phyloP scores from a whole-genome alignment of 2,329 filamentous ascomycete genomes.

The Harringtonia aguacate region DNA sequence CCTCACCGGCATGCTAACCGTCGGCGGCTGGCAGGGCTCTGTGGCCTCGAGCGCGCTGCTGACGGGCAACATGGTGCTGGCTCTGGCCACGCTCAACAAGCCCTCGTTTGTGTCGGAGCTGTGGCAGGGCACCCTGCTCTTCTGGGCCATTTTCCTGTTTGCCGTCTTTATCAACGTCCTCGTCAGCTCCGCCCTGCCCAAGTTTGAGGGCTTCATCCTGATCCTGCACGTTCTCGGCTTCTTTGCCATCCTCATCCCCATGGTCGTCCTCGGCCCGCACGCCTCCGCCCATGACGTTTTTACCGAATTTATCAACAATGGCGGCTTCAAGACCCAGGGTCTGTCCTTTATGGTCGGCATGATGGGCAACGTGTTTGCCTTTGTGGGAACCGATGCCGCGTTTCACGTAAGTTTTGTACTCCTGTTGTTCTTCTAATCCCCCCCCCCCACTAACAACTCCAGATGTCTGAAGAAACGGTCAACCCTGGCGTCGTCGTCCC shows the following conservation, averaged over 20 bases:
- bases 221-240: slow-evolving; percentile 4
- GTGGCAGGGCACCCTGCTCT: slow-evolving; percentile 37
- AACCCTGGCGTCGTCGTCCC: slow-evolving; percentile 22
- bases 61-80: slow-evolving; percentile 33
- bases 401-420: slow-evolving; percentile 1
- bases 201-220: slow-evolving; percentile 37
- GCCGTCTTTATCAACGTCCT: slow-evolving; percentile 38
- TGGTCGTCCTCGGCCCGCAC: slow-evolving; percentile 13
- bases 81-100: slow-evolving; percentile 27
- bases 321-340: slow-evolving; percentile 31
- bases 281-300: slow-evolving; percentile 23
- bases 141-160: slow-evolving; percentile 33
- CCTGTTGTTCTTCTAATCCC: no score
- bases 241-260: slow-evolving; percentile 13
- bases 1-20: slow-evolving; percentile 36
- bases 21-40: slow-evolving; percentile 30
- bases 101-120: slow-evolving; percentile 23
- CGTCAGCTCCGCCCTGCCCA: slow-evolving; percentile 30
- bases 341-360: slow-evolving; percentile 34
- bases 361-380: slow-evolving; percentile 24
- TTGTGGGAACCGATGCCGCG: slow-evolving; percentile 21
- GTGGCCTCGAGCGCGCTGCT: slow-evolving; percentile 27
- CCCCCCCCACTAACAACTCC: slow-evolving; percentile 4
- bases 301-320: slow-evolving; percentile 32
- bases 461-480: slow-evolving; percentile 26